Conservation (phyloP, 345 rosid genomes). For the Balakata baccata region DNA sequence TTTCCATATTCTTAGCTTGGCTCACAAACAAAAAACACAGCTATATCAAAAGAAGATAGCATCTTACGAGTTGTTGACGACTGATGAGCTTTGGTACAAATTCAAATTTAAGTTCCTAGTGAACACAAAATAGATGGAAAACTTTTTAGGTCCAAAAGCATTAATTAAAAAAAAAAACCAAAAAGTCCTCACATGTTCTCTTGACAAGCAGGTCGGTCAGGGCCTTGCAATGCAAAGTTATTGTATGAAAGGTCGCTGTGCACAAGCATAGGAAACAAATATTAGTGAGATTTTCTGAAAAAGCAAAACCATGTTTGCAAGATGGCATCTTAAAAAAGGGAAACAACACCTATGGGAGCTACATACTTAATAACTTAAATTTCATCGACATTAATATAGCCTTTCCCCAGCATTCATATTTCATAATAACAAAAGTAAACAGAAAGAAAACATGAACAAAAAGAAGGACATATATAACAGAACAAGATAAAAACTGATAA, state of each 20-base stretch:
- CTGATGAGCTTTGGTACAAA: conserved; percentile 51
- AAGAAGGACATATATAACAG: background rate
- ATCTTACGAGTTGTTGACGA: conserved; percentile 45
- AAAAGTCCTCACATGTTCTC: conserved; percentile 32
- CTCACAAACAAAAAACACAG: conserved; percentile 3
- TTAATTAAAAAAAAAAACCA: no score
- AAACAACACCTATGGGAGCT: background rate
- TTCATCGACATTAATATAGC: background rate
- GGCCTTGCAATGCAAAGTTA: conserved; percentile 35
- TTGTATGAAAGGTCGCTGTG: conserved; percentile 59
- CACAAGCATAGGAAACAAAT: conserved; percentile 12
- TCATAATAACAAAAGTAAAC: background rate
- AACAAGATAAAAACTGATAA: background rate
- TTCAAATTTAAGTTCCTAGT: conserved; percentile 59
- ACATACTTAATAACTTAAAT: background rate
- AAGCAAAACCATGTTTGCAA: background rate
- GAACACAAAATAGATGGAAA: conserved; percentile 10
- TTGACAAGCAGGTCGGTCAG: conserved; percentile 35
- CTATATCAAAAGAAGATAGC: conserved; percentile 1
- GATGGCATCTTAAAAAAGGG: background rate
- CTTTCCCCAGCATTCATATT: background rate
- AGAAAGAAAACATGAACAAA: background rate
- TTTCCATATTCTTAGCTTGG: background rate
- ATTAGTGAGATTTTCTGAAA: background rate
- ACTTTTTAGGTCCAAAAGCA: conserved; percentile 2